A percentile compares a stretch with the other conserved stretches of the same genome.
Conservation (phyloP, 208 protist species). For the Acanthamoeba culbertsoni region DNA sequence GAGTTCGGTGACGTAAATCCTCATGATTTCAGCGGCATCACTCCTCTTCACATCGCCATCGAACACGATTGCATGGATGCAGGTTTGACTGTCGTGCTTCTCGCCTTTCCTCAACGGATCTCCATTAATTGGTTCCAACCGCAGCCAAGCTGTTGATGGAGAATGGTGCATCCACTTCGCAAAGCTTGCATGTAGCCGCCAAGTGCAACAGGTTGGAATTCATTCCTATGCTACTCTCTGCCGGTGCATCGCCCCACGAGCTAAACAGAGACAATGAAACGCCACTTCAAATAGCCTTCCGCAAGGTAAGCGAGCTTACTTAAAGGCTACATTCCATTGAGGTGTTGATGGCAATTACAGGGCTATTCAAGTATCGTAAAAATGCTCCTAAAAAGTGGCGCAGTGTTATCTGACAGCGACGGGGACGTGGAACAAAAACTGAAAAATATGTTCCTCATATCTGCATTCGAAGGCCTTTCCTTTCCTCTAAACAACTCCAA, state of each 20-base stretch:
- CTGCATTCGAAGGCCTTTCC: neutral
- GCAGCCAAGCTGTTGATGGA: constrained; percentile 26
- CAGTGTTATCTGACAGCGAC: neutral
- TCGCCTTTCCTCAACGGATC: neutral
- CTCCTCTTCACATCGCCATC: constrained; percentile 32
- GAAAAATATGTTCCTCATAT: neutral
- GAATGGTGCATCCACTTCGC: neutral
- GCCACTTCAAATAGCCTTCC: constrained; percentile 33
- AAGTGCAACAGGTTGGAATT: neutral
- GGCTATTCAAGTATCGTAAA: neutral
- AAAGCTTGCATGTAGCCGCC: neutral
- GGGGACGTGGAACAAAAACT: neutral
- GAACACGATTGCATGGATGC: constrained; percentile 15
- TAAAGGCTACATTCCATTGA: neutral
- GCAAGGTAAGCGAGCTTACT: neutral
- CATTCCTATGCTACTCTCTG: neutral
- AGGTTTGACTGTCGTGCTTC: neutral
- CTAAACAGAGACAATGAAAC: neutral
- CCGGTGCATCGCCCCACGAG: constrained; percentile 10
- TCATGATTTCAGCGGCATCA: neutral
- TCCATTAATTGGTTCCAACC: neutral
- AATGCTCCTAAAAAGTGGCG: neutral
- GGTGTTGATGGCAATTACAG: neutral
- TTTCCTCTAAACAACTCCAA: neutral
- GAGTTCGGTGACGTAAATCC: neutral